Evolutionary conservation across 2,329 filamentous ascomycete genomes (phyloP), one percentile per base, ranked within the genome.

Genomic region (Aspergillus sp.): DNA sequence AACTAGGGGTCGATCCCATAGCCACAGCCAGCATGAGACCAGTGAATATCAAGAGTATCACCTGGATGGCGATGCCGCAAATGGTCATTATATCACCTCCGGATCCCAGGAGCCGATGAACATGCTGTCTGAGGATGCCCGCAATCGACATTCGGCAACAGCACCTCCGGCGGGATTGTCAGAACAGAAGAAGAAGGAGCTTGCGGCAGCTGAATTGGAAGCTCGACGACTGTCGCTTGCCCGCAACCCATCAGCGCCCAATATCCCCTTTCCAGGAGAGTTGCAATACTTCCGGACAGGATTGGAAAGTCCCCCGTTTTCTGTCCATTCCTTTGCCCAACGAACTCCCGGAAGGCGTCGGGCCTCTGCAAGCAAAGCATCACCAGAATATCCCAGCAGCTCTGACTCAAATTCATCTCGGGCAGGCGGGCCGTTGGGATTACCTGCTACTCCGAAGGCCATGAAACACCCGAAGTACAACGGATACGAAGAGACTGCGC

Each of bases 371-470:
- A 65, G 56, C 53, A 71, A 68, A 44, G 54, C 49, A 20, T 76
- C 76, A 16, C 74, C 74, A 4, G 68, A 71, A 6, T 66, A 69
- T 36, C 66, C 67, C 5, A 73, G 67, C 47, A 63, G 67, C 45
- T 73, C 71, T 8, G 72, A 74, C 48, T 74, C 73, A 0, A 64
- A 62, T 50, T 72, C 70, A 1, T 67, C 70, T 7, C 72, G 76
- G 2, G 78, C 79, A 13, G 75, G 75, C 1, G 65, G 65, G 1
- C 79, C 82, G 5, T 81, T 93, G 47, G 92, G 91, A 0, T 80
- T 96, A n/a, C 91, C 93, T 13, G 90, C 91, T 2, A 96, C 92
- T 1, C 92, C 93, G 26, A 86, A 90, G 73, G 91, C 91, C 1
- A 95, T 96, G 91, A 84, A 88, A 17, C 84, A 95, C 66, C 82